Evolutionary conservation across 371 early-diverging fungal species (phyloP).

Genomic region (Apophysomyces ossiformis): DNA sequence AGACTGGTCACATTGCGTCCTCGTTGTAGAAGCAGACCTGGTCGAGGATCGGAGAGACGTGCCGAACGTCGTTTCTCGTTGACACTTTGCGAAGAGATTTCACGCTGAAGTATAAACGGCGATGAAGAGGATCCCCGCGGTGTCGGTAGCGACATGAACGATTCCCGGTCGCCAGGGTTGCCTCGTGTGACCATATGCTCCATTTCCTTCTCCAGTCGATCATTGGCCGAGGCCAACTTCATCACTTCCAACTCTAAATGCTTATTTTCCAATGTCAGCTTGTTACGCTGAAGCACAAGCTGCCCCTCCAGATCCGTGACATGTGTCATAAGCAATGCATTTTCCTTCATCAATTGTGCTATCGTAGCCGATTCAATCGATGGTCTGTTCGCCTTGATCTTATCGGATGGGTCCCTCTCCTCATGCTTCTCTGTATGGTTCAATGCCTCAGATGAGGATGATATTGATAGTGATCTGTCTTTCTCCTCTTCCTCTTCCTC

Average conservation of each 20-base stretch:
- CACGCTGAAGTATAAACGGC: background rate
- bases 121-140: background rate
- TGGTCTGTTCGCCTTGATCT: slow-evolving; percentile 7
- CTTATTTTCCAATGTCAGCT: slow-evolving; percentile 42
- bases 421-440: background rate
- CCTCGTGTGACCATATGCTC: slow-evolving; percentile 47
- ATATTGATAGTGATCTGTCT: too few relatives aligned
- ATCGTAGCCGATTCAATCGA: slow-evolving; percentile 23
- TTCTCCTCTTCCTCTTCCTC: too few relatives aligned
- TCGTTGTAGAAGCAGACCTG: background rate
- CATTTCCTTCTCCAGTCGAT: slow-evolving; percentile 55
- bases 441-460: too few relatives aligned
- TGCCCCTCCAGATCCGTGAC: slow-evolving; percentile 47
- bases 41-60: background rate
- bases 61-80: background rate
- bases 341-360: slow-evolving; percentile 37
- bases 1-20: background rate
- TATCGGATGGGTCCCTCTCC: background rate
- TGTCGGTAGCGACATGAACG: background rate
- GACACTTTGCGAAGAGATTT: background rate
- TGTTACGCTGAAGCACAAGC: slow-evolving; percentile 40
- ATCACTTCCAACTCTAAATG: slow-evolving; percentile 48
- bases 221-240: slow-evolving; percentile 51
- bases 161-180: slow-evolving; percentile 5
- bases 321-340: slow-evolving; percentile 35